A percentile compares a stretch with the other conserved stretches of the same genome.
These are phyloP conservation scores for Podila verticillata DNA, from an alignment of 192 early-diverging fungal species.

Conservation along the genomic window DNA sequence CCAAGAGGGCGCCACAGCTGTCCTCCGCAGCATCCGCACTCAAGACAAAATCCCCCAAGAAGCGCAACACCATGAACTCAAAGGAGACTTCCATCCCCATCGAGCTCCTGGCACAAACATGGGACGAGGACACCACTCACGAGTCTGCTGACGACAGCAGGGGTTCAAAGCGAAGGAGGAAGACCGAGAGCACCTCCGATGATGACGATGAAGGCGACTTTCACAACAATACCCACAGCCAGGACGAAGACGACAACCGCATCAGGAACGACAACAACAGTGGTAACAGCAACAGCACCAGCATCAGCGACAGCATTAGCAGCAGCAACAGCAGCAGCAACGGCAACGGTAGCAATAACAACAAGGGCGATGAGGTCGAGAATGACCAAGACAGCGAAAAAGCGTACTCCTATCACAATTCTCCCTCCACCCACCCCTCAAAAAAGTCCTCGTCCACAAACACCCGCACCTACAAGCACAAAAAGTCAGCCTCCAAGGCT, in stretches of 20 bases:
- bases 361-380: not conserved
- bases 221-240: not conserved
- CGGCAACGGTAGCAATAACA: not conserved
- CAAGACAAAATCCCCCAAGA: slow-evolving; percentile 27
- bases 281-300: too few species aligned
- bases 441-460: not conserved
- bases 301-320: not conserved
- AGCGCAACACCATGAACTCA: slow-evolving; percentile 30
- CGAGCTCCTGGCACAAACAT: not conserved
- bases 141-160: slow-evolving; percentile 7
- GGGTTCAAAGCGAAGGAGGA: slow-evolving; percentile 43
- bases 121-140: not conserved
- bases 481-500: not conserved
- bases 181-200: slow-evolving; percentile 24
- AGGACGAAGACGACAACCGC: not conserved
- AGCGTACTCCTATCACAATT: not conserved
- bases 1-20: slow-evolving; percentile 7
- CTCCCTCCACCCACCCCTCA: not conserved
- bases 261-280: not conserved
- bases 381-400: not conserved
- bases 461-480: not conserved
- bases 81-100: slow-evolving; percentile 16
- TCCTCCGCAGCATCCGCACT: not conserved
- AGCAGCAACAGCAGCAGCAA: not conserved
- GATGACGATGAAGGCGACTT: slow-evolving; percentile 10